These are phyloP conservation scores for Cyclotella distinguenda DNA, from an alignment of 108 stramenopile species.

Conservation along the genomic window DNA sequence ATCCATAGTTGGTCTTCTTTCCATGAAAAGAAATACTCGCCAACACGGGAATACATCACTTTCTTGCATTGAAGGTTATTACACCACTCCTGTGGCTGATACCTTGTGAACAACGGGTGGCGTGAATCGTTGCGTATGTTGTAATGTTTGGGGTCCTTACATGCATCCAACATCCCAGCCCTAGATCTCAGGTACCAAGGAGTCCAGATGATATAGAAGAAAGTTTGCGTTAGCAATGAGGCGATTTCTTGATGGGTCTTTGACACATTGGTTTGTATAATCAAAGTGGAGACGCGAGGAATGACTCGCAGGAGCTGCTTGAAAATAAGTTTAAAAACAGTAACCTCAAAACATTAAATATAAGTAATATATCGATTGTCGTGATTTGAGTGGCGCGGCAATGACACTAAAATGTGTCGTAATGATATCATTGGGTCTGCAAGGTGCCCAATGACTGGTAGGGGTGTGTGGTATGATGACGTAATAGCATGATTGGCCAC, in stretches of 20 bases:
- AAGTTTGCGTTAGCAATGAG: not conserved
- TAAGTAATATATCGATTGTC: no score
- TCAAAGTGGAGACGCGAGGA: not conserved
- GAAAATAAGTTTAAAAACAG: no score
- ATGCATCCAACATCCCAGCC: not conserved
- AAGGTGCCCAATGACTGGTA: no score
- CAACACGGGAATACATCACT: not conserved
- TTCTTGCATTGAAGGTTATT: not conserved
- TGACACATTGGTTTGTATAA: not conserved
- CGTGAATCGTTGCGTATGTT: not conserved
- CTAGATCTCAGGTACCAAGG: not conserved
- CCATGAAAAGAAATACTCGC: slow-evolving; percentile 1
- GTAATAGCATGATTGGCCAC: no score
- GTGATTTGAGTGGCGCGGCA: no score
- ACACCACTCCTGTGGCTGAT: slow-evolving; percentile 1
- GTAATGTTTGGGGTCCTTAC: not conserved
- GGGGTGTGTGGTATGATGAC: no score
- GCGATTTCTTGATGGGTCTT: not conserved
- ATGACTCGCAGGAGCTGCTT: no score
- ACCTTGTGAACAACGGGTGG: not conserved
- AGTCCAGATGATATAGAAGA: not conserved
- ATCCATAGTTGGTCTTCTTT: not conserved
- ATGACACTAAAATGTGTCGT: no score
- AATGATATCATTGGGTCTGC: no score
- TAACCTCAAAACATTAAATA: no score